These are phyloP conservation scores for Tripterygium wilfordii DNA, from an alignment of 177 flowering plant species.

Conservation along the genomic window DNA sequence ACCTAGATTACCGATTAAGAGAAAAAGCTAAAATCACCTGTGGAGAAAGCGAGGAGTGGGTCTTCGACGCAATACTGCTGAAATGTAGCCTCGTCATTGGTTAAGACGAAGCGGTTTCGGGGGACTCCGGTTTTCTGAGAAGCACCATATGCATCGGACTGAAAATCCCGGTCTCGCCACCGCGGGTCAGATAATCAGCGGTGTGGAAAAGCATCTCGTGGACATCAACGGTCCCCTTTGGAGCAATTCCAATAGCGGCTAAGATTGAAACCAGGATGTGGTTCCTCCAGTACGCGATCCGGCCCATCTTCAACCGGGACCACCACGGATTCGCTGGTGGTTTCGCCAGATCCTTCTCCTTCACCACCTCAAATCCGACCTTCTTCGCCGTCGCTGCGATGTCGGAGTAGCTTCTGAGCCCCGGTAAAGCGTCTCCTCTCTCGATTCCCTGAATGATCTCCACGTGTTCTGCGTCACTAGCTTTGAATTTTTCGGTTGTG, in stretches of 20 bases:
- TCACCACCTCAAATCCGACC: conserved; percentile 85
- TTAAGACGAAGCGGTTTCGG: conserved; percentile 4
- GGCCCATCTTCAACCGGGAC: conserved; percentile 84
- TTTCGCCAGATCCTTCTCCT: conserved; percentile 74
- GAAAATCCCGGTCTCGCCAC: conserved; percentile 78
- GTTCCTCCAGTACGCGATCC: conserved; percentile 84
- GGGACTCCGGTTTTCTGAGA: conserved; percentile 58
- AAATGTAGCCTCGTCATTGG: too few relatives aligned
- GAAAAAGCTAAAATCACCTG: too few relatives aligned
- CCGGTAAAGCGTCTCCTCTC: conserved; percentile 87
- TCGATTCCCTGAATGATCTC: conserved; percentile 81
- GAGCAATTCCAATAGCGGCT: conserved; percentile 69
- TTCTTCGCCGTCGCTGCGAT: conserved; percentile 59
- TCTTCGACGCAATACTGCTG: too few relatives aligned
- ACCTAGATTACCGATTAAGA: too few relatives aligned
- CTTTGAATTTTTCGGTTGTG: conserved; percentile 53
- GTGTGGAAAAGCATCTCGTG: conserved; percentile 88
- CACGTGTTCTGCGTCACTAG: conserved; percentile 55
- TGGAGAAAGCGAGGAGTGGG: too few relatives aligned
- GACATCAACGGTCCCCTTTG: conserved; percentile 87
- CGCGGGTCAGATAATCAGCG: conserved; percentile 64
- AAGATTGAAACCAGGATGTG: conserved; percentile 59
- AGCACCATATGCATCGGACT: conserved; percentile 84
- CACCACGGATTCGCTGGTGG: conserved; percentile 90
- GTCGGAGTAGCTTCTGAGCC: conserved; percentile 54